Conservation (phyloP, 2,329 filamentous ascomycete species). For the Neofusicoccum kwambonambiense region DNA sequence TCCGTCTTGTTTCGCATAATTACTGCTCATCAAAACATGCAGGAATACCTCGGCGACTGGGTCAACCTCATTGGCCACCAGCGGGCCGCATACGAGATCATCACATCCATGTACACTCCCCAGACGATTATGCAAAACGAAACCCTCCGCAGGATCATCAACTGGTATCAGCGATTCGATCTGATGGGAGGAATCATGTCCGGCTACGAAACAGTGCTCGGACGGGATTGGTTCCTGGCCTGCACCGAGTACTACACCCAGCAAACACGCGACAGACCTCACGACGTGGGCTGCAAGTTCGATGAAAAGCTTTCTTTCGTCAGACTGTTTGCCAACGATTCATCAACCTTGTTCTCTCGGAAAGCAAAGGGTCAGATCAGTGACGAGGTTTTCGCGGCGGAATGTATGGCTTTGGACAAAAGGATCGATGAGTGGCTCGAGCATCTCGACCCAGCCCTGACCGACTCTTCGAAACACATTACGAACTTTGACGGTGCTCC, state of each 20-base stretch:
- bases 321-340: constrained; percentile 74
- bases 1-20: constrained; percentile 14
- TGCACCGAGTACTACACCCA: constrained; percentile 63
- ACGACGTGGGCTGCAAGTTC: constrained; percentile 64
- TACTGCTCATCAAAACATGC: constrained; percentile 17
- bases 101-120: constrained; percentile 75
- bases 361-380: constrained; percentile 64
- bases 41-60: constrained; percentile 97
- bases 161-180: constrained; percentile 92
- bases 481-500: constrained; percentile 59
- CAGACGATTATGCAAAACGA: constrained; percentile 70
- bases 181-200: constrained; percentile 80
- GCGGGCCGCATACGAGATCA: constrained; percentile 79
- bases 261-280: constrained; percentile 59
- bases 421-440: constrained; percentile 43
- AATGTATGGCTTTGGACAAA: constrained; percentile 52
- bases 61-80: constrained; percentile 90
- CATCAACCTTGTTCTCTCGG: constrained; percentile 73
- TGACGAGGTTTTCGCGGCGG: constrained; percentile 61
- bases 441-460: constrained; percentile 61
- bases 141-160: constrained; percentile 69
- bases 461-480: constrained; percentile 62
- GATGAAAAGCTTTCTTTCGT: constrained; percentile 65
- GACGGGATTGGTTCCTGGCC: constrained; percentile 73
- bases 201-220: constrained; percentile 70